Evolutionary conservation across 1,284 basidiomycete species (phyloP), one percentile per base, ranked within the genome.

Genomic region (Chalciporus piperatoides): DNA sequence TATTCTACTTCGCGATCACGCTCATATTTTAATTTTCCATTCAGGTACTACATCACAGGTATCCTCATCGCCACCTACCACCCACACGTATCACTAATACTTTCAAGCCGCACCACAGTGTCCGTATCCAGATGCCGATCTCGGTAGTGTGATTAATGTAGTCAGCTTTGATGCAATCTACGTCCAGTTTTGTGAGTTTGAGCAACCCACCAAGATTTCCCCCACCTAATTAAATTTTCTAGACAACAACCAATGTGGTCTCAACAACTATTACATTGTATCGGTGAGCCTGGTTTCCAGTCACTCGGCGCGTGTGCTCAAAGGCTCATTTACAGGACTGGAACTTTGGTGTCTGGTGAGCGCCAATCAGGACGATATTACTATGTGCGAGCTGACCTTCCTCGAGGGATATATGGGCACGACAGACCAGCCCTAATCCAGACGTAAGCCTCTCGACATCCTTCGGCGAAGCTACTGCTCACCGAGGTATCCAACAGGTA

Each of bases 161-260:
- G 81, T 78, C 17, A 71, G 65, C 1, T 84, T 85, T 53, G 83
- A 85, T 59, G 79, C 80, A 6, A 62, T 85, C 45, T 84, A 80
- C 56, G 81, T 85, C 45, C 83, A 84, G 58, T 78, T 79, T 63
- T 77, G 75, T 73, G 54, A 57, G 73, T 49, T 49, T 21, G 12
- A 17, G 6, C 9, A 15, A 6, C 23, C 30, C 38, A 21, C 15
- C 27, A 4, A 15, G 4, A 21, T 28, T 7, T 3, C 23, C 51
- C 28, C 4, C 10, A 19, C 15, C 35, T 32, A 21, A 46, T 12
- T n/a, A 14, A 32, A 23, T 19, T 36, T 11, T 2, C 11, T 23
- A 68, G 63, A 85, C 59, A 83, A 85, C 61, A 84, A 85, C 63
- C 77, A 64, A 53, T 84, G 82, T 53, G 76, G 73, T 12, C 56